Evolutionary conservation across 2,329 filamentous ascomycete species (phyloP).

Genomic region (Pseudogymnoascus sp.): DNA sequence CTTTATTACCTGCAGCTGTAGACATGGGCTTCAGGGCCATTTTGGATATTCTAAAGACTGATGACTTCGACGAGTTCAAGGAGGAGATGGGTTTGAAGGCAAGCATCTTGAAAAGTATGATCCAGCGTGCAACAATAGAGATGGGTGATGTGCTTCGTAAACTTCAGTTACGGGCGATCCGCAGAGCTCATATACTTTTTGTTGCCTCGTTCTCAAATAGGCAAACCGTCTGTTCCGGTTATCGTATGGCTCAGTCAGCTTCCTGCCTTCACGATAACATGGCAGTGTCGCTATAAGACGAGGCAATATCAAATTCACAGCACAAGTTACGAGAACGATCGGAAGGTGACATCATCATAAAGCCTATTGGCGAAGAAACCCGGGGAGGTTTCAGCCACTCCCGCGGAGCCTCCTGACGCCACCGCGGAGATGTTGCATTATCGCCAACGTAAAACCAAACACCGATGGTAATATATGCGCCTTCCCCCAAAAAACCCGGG

Average conservation of each 20-base stretch:
- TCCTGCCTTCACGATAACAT: neutral
- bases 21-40: constrained; percentile 1
- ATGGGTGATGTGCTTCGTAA: neutral
- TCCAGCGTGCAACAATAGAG: neutral
- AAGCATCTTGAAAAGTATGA: constrained; percentile 4
- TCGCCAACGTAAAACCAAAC: neutral
- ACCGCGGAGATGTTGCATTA: neutral
- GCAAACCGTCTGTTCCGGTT: neutral
- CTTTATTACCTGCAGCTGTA: neutral
- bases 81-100: neutral
- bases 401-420: neutral
- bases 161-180: neutral
- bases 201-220: neutral
- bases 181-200: neutral
- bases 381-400: neutral
- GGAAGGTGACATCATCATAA: neutral
- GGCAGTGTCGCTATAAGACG: neutral
- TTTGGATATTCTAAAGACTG: neutral
- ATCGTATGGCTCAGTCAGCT: neutral
- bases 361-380: neutral
- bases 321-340: neutral
- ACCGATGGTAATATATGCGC: neutral
- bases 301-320: neutral
- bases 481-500: neutral
- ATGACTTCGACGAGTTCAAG: neutral